Base-by-base conservation (phyloP, 202 grass and related monocot species). In the Saccharum hybrid region DNA sequence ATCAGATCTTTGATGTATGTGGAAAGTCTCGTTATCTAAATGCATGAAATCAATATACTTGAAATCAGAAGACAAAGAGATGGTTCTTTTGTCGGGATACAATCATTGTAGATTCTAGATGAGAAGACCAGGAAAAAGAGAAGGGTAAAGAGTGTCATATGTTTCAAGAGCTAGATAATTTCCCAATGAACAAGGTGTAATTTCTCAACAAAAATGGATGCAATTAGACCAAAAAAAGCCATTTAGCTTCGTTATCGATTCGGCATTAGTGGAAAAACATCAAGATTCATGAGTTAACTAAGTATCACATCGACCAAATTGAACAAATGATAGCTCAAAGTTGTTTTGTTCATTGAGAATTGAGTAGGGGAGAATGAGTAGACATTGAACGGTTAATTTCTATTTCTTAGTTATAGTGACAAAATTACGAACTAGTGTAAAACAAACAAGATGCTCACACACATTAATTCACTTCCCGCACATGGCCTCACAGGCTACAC, bases 311-410 rank as follows among this genome's bases (percentile, higher is more conserved):
- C 0, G 12, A 30, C 41, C 3, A 16, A 72, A 72, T 9, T 72
- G 13, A 72, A 48, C 12, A 16, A 72, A 70, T 70, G n/a, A 23
- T 42, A 43, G 66, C 37, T 22, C 66, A 69, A 68, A 36, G 39
- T 68, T n/a, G 22, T 42, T 19, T 70, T 70, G 66, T 26, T 43
- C 10, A 26, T 70, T 30, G 40, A 7, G 6, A 72, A 18, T 18
- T 18, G 1, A 49, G 18, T 13, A 18, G 6, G 6, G 1, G 23
- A 72, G 69, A 31, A 81, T 10, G 2, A 57, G 2, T 2, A 57
- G 0, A 21, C 19, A 57, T 21, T 21, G 7, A 9, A 57, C 0
- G 0, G 0, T 22, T 3, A 3, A 10, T 22, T 59, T 59, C 8
- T 22, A 22, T 22, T 22, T 59, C 8, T 22, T 0, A 6, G 0